Percentiles rank a stretch among this genome's conserved stretches.
Conservation (phyloP, 163 green algal species). For the Volvox carteri region DNA sequence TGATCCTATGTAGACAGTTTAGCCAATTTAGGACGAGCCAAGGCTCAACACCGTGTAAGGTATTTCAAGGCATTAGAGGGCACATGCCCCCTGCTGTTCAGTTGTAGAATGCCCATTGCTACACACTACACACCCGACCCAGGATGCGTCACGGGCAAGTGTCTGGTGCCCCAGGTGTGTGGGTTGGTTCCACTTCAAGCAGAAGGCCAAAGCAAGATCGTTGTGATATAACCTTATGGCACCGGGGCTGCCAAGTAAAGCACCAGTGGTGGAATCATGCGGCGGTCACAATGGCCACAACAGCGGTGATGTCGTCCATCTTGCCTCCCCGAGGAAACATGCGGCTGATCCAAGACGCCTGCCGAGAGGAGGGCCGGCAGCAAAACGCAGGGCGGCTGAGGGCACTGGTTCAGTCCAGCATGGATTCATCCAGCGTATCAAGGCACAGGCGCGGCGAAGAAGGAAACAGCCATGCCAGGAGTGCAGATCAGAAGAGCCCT, state of each 20-base stretch:
- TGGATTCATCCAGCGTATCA: not conserved
- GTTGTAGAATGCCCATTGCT: too few relatives aligned
- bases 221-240: not conserved
- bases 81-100: too few relatives aligned
- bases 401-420: not conserved
- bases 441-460: too few relatives aligned
- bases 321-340: constrained; percentile 84
- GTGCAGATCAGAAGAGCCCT: not conserved
- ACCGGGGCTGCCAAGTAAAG: not conserved
- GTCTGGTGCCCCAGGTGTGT: not conserved
- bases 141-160: not conserved
- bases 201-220: not conserved
- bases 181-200: not conserved
- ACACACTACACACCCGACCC: too few relatives aligned
- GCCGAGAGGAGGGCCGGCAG: not conserved
- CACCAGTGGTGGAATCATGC: not conserved
- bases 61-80: too few relatives aligned
- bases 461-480: not conserved
- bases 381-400: not conserved
- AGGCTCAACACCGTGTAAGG: too few relatives aligned
- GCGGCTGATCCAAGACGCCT: constrained; percentile 51
- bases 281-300: constrained; percentile 67
- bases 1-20: too few relatives aligned
- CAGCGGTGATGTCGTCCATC: constrained; percentile 91
- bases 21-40: too few relatives aligned